Percentiles rank a stretch among this genome's conserved stretches.
phyloP scores from a whole-genome alignment of 73 alveolate species.

The Paraurostyla sp. region DNA sequence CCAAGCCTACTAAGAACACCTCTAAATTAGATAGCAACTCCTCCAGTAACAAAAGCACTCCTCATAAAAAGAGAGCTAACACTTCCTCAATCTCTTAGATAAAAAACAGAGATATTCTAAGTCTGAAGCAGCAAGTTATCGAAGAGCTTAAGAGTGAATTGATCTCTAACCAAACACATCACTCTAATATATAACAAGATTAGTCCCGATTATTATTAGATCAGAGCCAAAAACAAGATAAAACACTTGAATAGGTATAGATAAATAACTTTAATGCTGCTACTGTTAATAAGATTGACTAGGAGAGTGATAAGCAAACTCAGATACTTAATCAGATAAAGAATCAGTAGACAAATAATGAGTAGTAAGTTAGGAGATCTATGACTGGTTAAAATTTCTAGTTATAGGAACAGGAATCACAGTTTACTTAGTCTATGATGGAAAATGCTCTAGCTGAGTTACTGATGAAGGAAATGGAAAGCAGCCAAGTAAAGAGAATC shows the following conservation, averaged over 20 bases:
- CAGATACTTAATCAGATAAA: not conserved
- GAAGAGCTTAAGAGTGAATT: constrained; percentile 64
- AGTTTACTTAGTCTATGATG: not conserved
- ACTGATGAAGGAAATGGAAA: not conserved
- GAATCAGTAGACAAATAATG: not conserved
- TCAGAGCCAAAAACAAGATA: not conserved
- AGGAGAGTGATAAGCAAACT: constrained; percentile 14
- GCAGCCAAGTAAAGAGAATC: not conserved
- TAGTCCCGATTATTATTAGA: not conserved
- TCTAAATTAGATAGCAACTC: too few relatives aligned
- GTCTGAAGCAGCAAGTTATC: constrained; percentile 66
- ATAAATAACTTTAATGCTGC: not conserved
- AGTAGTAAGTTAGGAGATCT: too few relatives aligned
- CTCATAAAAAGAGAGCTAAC: not conserved
- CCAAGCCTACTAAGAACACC: too few relatives aligned
- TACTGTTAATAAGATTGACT: too few relatives aligned
- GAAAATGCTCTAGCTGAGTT: constrained; percentile 22
- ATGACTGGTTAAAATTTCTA: too few relatives aligned
- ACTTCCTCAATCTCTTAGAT: not conserved
- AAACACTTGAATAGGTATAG: not conserved
- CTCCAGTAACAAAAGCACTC: not conserved
- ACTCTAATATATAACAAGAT: not conserved
- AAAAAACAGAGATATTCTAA: constrained; percentile 36
- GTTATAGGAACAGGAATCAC: too few relatives aligned
- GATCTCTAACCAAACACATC: not conserved